A percentile compares a stretch with the other conserved stretches of the same genome.
Conservation (phyloP, 148 eudicot species). For the Chenopodium berlandieri region DNA sequence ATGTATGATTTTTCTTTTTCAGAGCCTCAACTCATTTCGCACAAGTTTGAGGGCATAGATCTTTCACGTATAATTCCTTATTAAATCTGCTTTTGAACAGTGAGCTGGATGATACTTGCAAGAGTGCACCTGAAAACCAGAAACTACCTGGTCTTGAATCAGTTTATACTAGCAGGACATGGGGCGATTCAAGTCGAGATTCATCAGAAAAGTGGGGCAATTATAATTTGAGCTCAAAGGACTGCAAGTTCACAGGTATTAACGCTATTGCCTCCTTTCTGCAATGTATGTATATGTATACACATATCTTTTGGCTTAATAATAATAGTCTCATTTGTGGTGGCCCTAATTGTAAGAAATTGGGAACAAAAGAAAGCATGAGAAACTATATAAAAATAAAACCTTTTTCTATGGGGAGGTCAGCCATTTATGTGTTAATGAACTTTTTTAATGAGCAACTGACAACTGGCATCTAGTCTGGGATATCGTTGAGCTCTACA, state of each 20-base stretch:
- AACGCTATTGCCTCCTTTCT: neutral
- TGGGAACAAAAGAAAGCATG: slow-evolving; percentile 1
- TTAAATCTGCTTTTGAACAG: slow-evolving; percentile 12
- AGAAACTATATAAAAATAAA: neutral
- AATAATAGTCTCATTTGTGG: neutral
- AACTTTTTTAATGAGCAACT: neutral
- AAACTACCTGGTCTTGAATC: slow-evolving; percentile 10
- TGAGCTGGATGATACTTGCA: slow-evolving; percentile 19
- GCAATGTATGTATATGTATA: neutral
- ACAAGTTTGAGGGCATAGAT: neutral
- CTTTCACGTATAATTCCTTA: neutral
- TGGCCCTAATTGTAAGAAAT: neutral
- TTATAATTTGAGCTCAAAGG: slow-evolving; percentile 24
- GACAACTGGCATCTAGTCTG: neutral
- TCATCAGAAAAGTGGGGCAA: slow-evolving; percentile 23
- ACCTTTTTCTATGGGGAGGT: neutral
- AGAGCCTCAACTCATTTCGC: neutral
- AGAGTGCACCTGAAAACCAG: slow-evolving; percentile 14
- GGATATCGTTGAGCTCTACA: neutral
- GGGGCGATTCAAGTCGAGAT: slow-evolving; percentile 3
- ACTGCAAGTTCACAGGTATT: slow-evolving; percentile 24
- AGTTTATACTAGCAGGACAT: slow-evolving; percentile 1
- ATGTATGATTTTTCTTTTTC: too few species aligned
- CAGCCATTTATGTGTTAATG: neutral
- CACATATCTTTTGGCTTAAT: neutral